Evolutionary conservation across 1,139 yeast species (phyloP).

Genomic region (Kurtzmaniella natalensis): DNA sequence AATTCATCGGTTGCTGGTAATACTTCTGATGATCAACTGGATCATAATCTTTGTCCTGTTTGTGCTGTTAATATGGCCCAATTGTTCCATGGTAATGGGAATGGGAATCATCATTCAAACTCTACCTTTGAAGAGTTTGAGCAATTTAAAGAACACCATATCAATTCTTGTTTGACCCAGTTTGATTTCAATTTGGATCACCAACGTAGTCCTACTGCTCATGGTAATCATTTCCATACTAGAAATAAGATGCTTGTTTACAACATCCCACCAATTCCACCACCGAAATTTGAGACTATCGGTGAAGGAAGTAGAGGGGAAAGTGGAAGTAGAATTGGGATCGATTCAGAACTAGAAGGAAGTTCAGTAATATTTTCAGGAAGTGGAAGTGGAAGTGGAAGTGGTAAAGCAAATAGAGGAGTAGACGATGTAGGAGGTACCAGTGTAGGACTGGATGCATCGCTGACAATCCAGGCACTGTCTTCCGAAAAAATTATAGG

Average conservation of each 20-base stretch:
- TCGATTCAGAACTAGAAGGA: not conserved
- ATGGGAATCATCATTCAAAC: no score
- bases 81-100: conserved; percentile 23
- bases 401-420: not conserved
- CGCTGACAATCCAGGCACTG: not conserved
- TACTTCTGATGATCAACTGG: conserved; percentile 13
- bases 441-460: conserved; percentile 1
- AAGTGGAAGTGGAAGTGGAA: not conserved
- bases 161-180: conserved; percentile 59
- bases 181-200: conserved; percentile 69
- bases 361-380: conserved; percentile 12
- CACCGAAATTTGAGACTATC: conserved; percentile 36
- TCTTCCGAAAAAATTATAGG: conserved; percentile 4
- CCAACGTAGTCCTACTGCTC: conserved; percentile 31
- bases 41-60: conserved; percentile 40
- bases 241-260: conserved; percentile 85
- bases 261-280: conserved; percentile 56
- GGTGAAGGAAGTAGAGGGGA: conserved; percentile 11
- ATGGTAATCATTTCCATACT: conserved; percentile 25
- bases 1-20: conserved; percentile 13
- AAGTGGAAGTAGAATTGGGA: conserved; percentile 9
- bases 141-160: conserved; percentile 57
- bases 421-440: not conserved
- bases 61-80: conserved; percentile 50
- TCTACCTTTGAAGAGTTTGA: conserved; percentile 39